Percentiles rank a stretch among this genome's conserved stretches.
Evolutionary conservation across 75 land plant genomes (phyloP).

Genomic region (Ceratopteris richardii): DNA sequence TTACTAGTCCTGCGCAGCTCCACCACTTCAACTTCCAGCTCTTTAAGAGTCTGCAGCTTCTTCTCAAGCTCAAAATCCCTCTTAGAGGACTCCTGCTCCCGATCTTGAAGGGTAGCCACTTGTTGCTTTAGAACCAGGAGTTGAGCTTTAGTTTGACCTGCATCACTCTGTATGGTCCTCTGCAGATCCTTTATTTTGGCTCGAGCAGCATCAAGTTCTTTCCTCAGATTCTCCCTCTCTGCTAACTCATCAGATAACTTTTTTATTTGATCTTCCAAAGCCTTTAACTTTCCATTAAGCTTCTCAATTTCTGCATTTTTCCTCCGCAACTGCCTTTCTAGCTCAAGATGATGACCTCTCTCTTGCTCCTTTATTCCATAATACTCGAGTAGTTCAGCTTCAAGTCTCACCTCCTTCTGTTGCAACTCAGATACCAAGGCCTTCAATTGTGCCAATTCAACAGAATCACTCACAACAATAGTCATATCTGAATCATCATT

Average conservation of each 20-base stretch:
- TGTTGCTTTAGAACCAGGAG: slow-evolving; percentile 81
- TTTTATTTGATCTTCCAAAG: slow-evolving; percentile 69
- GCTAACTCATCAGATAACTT: slow-evolving; percentile 58
- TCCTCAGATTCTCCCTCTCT: slow-evolving; percentile 22
- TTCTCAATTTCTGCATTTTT: slow-evolving; percentile 61
- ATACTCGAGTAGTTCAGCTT: slow-evolving; percentile 87
- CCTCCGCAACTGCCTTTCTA: slow-evolving; percentile 71
- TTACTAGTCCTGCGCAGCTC: slow-evolving; percentile 77
- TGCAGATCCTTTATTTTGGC: slow-evolving; percentile 73
- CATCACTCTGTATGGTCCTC: slow-evolving; percentile 68
- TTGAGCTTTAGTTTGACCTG: slow-evolving; percentile 77
- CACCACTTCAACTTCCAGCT: slow-evolving; percentile 76
- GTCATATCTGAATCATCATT: slow-evolving; percentile 26
- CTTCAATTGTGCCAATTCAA: slow-evolving; percentile 55
- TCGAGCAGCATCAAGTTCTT: slow-evolving; percentile 72
- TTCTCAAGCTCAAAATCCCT: slow-evolving; percentile 61
- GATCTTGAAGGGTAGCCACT: slow-evolving; percentile 49
- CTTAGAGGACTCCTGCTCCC: slow-evolving; percentile 52
- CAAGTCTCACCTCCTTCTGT: slow-evolving; percentile 78
- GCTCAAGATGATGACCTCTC: slow-evolving; percentile 42
- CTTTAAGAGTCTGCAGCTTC: slow-evolving; percentile 68
- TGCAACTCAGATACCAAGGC: slow-evolving; percentile 59
- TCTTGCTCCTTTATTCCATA: slow-evolving; percentile 91
- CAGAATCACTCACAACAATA: slow-evolving; percentile 42
- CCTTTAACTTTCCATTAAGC: slow-evolving; percentile 53